Conservation (phyloP, 1,284 basidiomycete species). For the Ustilago xerochloae region DNA sequence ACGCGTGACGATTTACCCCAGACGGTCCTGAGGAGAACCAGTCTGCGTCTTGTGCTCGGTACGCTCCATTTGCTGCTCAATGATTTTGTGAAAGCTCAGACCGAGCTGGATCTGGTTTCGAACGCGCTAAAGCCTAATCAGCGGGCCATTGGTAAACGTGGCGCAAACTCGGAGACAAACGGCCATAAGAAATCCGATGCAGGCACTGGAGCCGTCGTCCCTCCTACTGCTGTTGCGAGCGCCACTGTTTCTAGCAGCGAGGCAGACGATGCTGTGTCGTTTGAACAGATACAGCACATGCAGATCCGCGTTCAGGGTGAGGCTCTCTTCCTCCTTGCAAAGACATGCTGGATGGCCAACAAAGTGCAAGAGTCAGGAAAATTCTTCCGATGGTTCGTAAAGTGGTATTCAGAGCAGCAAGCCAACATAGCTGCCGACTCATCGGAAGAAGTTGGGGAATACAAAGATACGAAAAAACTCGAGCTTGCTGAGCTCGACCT, state of each 20-base stretch:
- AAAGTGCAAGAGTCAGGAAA: constrained; percentile 34
- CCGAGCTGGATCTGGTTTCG: constrained; percentile 33
- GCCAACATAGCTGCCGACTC: not conserved
- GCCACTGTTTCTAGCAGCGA: not conserved
- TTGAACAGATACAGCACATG: not conserved
- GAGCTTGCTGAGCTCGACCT: constrained; percentile 25
- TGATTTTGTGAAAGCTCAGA: constrained; percentile 29
- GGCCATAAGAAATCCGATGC: not conserved
- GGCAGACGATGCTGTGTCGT: not conserved
- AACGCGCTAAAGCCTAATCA: constrained; percentile 27
- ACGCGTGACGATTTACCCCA: constrained; percentile 2
- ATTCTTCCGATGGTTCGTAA: constrained; percentile 34
- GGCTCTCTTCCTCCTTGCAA: constrained; percentile 27
- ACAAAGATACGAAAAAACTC: not conserved
- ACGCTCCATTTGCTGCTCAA: constrained; percentile 19
- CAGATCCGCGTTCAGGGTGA: constrained; percentile 37
- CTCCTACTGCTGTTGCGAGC: not conserved
- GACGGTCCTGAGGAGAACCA: constrained; percentile 11
- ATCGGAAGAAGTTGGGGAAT: not conserved
- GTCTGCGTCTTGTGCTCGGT: constrained; percentile 30
- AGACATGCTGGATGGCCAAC: constrained; percentile 27
- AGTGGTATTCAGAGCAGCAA: constrained; percentile 40
- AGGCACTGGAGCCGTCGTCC: not conserved
- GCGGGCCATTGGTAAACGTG: not conserved
- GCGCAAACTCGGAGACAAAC: not conserved